Evolutionary conservation across 2,329 filamentous ascomycete genomes (phyloP), one percentile per base, ranked within the genome.

Genomic region (Allantophomopsis cytisporea): DNA sequence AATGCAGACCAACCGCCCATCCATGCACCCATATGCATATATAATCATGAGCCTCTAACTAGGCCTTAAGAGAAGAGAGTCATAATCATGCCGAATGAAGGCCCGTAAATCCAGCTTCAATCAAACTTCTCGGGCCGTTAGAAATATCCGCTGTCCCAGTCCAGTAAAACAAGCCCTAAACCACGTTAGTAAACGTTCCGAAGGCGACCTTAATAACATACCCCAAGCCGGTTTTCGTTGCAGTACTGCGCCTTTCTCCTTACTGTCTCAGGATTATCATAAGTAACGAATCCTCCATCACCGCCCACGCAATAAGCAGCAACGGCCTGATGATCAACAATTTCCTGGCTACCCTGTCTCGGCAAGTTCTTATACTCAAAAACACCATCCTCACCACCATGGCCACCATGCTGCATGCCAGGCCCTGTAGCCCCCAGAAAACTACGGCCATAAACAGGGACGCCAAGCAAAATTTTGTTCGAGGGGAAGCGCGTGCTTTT

Each of bases 131-230:
- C 38, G 69, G 66, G 44, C 64, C 67, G 39, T 73, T 67, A 47
- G 61, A 65, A 20, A 71, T 69, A 61, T 91, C 84, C 3, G 73
- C 76, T 12, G 80, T 79, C n/a, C 77, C 81, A 39, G 80, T 77
- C 80, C 81, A 88, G 58, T 88, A 91, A 56, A 87, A 89, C 7
- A 91, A 60, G 0, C 84, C 84, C 73, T 76, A 48, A 39, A 41
- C 14, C 16, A 30, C 14, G 23, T 38, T n/a, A 38, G 36, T 31
- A 40, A 23, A 38, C 39, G 18, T 21, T 31, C 21, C 12, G 20
- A 42, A 21, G 4, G 18, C 4, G 18, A 20, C 3, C 5, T 16
- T n/a, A 13, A 18, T 8, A 14, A 30, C 36, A n/a, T 43, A 76
- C 71, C 20, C 78, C 83, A 14, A 91, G 63, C 20, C 72, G 71